Conservation (phyloP, 192 early-diverging fungal genomes). For the Coemansia sp. region DNA sequence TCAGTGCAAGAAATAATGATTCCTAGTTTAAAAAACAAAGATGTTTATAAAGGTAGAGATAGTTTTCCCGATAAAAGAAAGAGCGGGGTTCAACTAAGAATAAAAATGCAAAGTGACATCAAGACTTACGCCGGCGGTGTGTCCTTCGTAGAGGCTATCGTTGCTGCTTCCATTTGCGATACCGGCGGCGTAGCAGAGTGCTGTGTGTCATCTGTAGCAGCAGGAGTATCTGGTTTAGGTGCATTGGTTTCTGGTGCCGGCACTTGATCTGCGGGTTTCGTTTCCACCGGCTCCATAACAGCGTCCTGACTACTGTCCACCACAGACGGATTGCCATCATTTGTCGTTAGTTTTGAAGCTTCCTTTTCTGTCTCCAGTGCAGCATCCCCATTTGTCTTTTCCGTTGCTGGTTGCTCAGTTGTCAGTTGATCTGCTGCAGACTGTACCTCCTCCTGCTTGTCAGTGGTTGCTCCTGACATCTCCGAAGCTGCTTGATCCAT, state of each 20-base stretch:
- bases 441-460: too few relatives aligned
- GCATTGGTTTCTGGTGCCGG: conserved; percentile 1
- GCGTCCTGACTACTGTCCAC: not conserved
- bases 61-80: too few relatives aligned
- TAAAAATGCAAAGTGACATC: not conserved
- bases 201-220: not conserved
- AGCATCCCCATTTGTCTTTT: not conserved
- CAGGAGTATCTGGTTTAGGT: not conserved
- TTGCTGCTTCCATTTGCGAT: not conserved
- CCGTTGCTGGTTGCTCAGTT: not conserved
- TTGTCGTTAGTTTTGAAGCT: not conserved
- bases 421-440: too few relatives aligned
- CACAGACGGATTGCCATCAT: not conserved
- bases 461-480: too few relatives aligned
- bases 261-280: not conserved
- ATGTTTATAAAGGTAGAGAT: too few relatives aligned
- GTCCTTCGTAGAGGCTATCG: not conserved
- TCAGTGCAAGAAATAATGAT: too few relatives aligned
- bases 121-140: not conserved
- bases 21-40: too few relatives aligned
- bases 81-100: not conserved
- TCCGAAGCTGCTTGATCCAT: too few relatives aligned
- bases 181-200: conserved; percentile 5
- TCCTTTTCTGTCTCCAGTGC: not conserved
- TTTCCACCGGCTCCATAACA: conserved; percentile 6